Evolutionary conservation across 1,139 yeast species (phyloP).

Genomic region (Lodderomyces parapsilosis): DNA sequence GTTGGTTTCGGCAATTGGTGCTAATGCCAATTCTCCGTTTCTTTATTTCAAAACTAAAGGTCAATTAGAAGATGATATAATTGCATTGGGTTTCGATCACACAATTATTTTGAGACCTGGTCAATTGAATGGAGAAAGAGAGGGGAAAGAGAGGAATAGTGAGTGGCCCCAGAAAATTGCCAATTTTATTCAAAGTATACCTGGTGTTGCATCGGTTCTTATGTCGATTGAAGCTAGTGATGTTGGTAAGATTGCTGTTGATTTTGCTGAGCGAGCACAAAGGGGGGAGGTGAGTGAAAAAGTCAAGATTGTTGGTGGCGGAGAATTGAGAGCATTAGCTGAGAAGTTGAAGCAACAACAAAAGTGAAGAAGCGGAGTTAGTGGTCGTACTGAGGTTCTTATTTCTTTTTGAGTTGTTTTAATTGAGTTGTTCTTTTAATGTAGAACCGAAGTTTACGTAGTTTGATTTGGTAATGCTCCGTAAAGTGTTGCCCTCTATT

Average conservation of each 20-base stretch:
- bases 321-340: not conserved
- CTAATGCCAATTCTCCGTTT: constrained; percentile 51
- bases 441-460: no score
- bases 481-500: no score
- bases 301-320: constrained; percentile 1
- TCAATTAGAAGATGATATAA: constrained; percentile 54
- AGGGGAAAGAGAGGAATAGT: constrained; percentile 21
- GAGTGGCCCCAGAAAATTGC: constrained; percentile 28
- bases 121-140: constrained; percentile 58
- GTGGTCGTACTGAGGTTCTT: not conserved
- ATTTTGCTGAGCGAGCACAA: constrained; percentile 21
- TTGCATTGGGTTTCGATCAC: constrained; percentile 56
- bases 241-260: constrained; percentile 46
- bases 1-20: constrained; percentile 61
- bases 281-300: constrained; percentile 10
- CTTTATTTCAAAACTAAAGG: constrained; percentile 65
- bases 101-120: constrained; percentile 77
- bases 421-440: no score
- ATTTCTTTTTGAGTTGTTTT: not conserved
- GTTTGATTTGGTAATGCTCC: no score
- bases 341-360: not conserved
- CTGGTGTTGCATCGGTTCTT: constrained; percentile 17
- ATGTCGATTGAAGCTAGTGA: constrained; percentile 49
- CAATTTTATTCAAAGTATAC: constrained; percentile 28
- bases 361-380: not conserved